Percentiles rank a stretch among this genome's conserved stretches.
Conservation (phyloP, 495 filamentous ascomycete genomes). For the Terfezia boudieri region DNA sequence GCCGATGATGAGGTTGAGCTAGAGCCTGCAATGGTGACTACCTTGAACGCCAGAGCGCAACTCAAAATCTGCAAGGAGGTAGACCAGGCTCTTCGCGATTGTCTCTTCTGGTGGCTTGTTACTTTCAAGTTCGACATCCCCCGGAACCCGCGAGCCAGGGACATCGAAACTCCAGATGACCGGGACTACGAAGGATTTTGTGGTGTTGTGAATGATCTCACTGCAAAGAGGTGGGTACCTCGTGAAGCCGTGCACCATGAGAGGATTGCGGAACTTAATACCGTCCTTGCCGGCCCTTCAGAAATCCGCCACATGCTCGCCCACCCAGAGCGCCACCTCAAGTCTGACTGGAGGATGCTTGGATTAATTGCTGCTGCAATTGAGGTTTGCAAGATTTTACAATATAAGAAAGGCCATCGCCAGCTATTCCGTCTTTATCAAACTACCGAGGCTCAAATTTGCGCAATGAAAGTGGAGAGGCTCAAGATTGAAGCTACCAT, state of each 20-base stretch:
- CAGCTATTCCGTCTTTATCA: background rate
- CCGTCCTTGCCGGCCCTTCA: constrained; percentile 1
- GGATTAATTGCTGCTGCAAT: constrained; percentile 5
- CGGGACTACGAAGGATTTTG: constrained; percentile 3
- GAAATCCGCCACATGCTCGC: constrained; percentile 5
- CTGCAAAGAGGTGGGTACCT: constrained; percentile 1
- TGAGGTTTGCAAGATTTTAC: constrained; percentile 4
- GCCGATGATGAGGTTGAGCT: background rate
- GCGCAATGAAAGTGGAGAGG: background rate
- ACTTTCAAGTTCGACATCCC: constrained; percentile 4
- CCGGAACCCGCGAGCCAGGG: background rate
- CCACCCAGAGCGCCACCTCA: constrained; percentile 1
- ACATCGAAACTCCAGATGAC: background rate
- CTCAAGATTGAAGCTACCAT: background rate
- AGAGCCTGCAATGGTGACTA: background rate
- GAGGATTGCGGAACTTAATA: constrained; percentile 1
- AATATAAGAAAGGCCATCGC: background rate
- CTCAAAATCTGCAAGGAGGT: background rate
- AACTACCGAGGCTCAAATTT: background rate
- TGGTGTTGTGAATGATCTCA: constrained; percentile 1
- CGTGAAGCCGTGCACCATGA: constrained; percentile 1
- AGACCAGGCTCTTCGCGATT: background rate
- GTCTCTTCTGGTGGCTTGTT: constrained; percentile 1
- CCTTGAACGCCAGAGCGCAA: background rate
- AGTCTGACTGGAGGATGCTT: constrained; percentile 1